Evolutionary conservation across 2,329 filamentous ascomycete species (phyloP).

Genomic region (Thielaviopsis ethacetica): DNA sequence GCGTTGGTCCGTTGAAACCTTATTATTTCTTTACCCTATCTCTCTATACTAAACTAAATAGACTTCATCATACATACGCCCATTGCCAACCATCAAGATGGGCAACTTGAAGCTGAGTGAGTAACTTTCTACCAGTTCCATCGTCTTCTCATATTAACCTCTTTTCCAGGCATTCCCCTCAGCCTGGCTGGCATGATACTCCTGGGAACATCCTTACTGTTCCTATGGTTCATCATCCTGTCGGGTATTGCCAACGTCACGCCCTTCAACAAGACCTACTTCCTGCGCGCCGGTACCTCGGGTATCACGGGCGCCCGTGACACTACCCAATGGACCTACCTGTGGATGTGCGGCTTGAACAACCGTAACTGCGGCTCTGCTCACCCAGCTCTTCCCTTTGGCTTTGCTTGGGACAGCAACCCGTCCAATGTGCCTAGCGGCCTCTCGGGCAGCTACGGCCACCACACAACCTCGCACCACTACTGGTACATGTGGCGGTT

Average conservation of each 20-base stretch:
- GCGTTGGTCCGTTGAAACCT: not conserved
- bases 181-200: constrained; percentile 23
- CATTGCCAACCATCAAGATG: not conserved
- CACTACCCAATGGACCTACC: constrained; percentile 76
- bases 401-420: constrained; percentile 48
- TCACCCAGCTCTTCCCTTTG: constrained; percentile 49
- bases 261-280: constrained; percentile 62
- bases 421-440: constrained; percentile 26
- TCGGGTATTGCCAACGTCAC: constrained; percentile 31
- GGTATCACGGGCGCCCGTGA: constrained; percentile 52
- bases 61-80: no score
- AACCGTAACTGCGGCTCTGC: constrained; percentile 48
- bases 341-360: constrained; percentile 57
- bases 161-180: not conserved
- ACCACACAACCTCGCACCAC: constrained; percentile 34
- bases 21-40: not conserved
- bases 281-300: constrained; percentile 63
- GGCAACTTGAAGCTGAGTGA: not conserved
- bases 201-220: constrained; percentile 32
- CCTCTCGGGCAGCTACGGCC: constrained; percentile 35
- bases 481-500: constrained; percentile 84
- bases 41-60: no score
- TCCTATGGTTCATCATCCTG: constrained; percentile 44
- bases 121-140: not conserved
- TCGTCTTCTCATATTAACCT: not conserved